Evolutionary conservation across 441 rosid species (phyloP).

Genomic region (Kokia cookei): DNA sequence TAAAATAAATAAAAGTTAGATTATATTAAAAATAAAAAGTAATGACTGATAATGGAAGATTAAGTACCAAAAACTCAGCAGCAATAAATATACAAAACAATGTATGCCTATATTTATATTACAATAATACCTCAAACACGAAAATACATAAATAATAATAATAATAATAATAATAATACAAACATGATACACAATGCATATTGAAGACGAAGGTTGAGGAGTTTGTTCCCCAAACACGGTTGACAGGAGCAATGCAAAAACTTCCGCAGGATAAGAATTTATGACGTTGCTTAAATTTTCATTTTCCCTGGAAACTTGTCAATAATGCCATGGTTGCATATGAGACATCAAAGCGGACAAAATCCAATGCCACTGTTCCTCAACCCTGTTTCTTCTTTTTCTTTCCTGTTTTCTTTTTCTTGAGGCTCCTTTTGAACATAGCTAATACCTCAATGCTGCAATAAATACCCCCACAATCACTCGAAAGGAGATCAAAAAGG

Average conservation of each 20-base stretch:
- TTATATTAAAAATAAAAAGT: too few species aligned
- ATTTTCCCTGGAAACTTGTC: background rate
- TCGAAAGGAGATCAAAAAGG: too few species aligned
- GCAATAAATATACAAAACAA: too few species aligned
- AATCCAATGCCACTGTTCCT: conserved; percentile 12
- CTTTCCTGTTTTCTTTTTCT: conserved; percentile 63
- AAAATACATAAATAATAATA: too few species aligned
- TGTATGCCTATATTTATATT: too few species aligned
- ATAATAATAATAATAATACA: too few species aligned
- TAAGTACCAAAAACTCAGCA: too few species aligned
- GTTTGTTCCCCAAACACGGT: background rate
- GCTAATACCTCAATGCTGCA: conserved; percentile 88
- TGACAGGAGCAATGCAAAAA: background rate
- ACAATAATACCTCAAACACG: too few species aligned
- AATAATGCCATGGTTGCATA: background rate
- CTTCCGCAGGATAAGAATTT: background rate
- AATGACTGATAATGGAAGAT: too few species aligned
- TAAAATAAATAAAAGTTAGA: too few species aligned
- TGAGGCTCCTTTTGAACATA: conserved; percentile 59
- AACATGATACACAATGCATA: too few species aligned
- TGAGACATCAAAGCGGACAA: background rate
- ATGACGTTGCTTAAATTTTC: background rate
- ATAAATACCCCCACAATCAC: conserved; percentile 16
- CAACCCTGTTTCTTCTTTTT: conserved; percentile 42
- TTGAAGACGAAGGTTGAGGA: background rate